phyloP scores from a whole-genome alignment of 768 basidiomycete genomes.

The Rubroboletus pulcherrimus region DNA sequence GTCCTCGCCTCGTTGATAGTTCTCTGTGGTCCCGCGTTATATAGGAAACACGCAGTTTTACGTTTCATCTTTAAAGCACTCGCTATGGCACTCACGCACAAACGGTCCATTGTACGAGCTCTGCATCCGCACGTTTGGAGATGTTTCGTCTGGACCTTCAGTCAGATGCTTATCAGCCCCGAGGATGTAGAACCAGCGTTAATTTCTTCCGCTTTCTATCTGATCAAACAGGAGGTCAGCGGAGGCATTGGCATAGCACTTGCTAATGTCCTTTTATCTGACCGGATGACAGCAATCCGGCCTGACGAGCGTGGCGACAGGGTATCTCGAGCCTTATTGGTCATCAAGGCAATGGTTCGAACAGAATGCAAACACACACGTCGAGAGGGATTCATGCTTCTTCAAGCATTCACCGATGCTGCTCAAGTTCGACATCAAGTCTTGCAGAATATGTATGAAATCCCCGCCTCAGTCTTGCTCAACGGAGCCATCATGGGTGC shows the following conservation, averaged over 20 bases:
- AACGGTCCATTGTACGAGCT: conserved; percentile 32
- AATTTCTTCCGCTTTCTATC: conserved; percentile 36
- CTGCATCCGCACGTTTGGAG: conserved; percentile 49
- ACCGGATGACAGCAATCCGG: neutral
- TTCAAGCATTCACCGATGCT: conserved; percentile 35
- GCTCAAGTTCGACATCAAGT: conserved; percentile 4
- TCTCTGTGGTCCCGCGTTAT: conserved; percentile 43
- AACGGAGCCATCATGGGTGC: conserved; percentile 41
- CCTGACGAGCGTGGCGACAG: conserved; percentile 17
- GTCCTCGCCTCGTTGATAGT: conserved; percentile 46
- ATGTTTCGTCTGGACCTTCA: conserved; percentile 55
- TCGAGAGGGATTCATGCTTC: conserved; percentile 33
- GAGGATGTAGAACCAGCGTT: conserved; percentile 21
- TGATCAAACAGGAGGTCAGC: conserved; percentile 46
- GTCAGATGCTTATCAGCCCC: conserved; percentile 32
- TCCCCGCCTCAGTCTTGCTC: conserved; percentile 37
- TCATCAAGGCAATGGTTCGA: conserved; percentile 39
- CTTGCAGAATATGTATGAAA: conserved; percentile 11
- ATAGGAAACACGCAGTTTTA: conserved; percentile 36
- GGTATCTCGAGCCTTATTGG: conserved; percentile 34
- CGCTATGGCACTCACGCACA: conserved; percentile 31
- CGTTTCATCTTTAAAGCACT: conserved; percentile 39
- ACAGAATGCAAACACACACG: conserved; percentile 23
- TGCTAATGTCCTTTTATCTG: conserved; percentile 36
- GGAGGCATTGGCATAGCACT: conserved; percentile 44